Evolutionary conservation across 345 rosid species (phyloP), one percentile per base, ranked within the genome.

Genomic region (Pugionium cornutum): DNA sequence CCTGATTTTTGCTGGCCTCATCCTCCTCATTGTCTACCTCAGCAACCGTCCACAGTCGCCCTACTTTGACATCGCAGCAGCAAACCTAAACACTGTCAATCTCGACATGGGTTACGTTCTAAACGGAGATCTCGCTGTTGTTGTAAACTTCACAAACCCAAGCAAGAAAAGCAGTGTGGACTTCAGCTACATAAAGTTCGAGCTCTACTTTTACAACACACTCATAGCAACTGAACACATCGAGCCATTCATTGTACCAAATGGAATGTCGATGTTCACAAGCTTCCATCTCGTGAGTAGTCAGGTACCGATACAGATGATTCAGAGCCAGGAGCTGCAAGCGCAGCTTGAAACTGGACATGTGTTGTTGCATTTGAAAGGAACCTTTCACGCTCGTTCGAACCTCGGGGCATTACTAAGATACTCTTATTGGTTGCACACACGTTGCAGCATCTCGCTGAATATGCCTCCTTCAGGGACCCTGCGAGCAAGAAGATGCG

Each of bases 71-170:
- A 75, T 88, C 67, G 7, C 88, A 6, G 79, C 79, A 55, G 97
- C 82, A 48, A 84, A 80, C 72, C 76, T 90, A 47, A 94, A 94
- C 41, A 71, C 89, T 9, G 97, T 91, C 7, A 90, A 84, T 61
- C 78, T 90, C 25, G 88, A 90, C 74, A 77, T 86, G 77, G 96
- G 79, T 32, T 68, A 70, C 68, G 50, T 79, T 55, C 86, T 94
- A 0, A 90, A 88, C 28, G 91, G 91, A 5, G 96, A 88, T 75
- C 61, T 94, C 11, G 66, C 78, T 0, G 6, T 94, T 50, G 89
- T 90, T 2, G 85, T 83, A 2, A 94, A 94, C 78, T 85, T 90
- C 92, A 88, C 95, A 33, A 94, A 94, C 66, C 91, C 92, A 2
- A 90, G 88, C 84, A 83, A 73, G 77, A 90, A 85, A 70, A 86